phyloP scores from a whole-genome alignment of 2,329 filamentous ascomycete genomes.

The Penicillium sp. region DNA sequence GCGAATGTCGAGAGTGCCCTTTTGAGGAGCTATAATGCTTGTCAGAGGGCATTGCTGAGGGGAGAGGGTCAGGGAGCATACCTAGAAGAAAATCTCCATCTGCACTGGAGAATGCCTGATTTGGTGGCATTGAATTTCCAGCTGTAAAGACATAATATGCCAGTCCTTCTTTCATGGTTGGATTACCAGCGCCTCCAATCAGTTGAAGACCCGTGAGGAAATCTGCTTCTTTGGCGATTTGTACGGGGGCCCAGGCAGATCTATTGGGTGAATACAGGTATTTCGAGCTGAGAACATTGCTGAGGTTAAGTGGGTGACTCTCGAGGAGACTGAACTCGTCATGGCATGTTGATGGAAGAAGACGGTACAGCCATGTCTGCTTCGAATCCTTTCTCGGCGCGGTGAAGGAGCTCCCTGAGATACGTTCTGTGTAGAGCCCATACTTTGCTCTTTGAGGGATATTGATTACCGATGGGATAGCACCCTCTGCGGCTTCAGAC shows the following conservation, averaged over 20 bases:
- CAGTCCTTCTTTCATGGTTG: background rate
- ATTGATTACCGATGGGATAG: background rate
- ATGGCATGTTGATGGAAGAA: background rate
- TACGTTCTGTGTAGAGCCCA: background rate
- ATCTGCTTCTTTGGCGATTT: background rate
- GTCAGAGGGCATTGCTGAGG: background rate
- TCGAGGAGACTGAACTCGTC: background rate
- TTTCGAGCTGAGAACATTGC: background rate
- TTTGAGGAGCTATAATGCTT: background rate
- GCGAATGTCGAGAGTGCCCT: background rate
- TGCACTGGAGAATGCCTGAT: background rate
- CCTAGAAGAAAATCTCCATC: background rate
- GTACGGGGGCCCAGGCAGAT: background rate
- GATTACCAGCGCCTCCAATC: background rate
- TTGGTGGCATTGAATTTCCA: background rate
- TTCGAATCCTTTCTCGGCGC: slow-evolving; percentile 1
- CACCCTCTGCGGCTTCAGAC: background rate
- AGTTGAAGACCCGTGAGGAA: background rate
- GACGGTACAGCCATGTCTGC: background rate
- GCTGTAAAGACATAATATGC: background rate
- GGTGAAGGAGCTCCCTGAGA: background rate
- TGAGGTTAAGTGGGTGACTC: background rate
- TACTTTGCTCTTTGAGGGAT: background rate
- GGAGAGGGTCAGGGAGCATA: background rate
- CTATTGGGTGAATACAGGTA: background rate